Base-by-base conservation (phyloP, 108 stramenopile species). In the Cyclotella baltica region DNA sequence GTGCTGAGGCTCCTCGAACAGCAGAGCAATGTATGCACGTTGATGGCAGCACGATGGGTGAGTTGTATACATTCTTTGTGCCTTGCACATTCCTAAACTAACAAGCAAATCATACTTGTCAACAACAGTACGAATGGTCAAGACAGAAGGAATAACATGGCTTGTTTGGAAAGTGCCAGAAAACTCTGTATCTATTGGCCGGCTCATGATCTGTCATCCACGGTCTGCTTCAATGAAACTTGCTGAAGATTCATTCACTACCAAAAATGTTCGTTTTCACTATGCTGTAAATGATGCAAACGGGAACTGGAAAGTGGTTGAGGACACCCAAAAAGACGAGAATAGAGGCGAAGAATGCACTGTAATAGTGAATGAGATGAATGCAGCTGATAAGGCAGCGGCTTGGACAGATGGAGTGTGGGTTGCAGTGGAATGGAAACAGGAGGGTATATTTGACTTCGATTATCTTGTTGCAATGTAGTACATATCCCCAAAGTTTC, bases 391-490 rank as follows among this genome's bases (percentile, higher is more conserved):
- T 31, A 18, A 22, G 67, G 31, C 31, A 23, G 50, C 47, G 4
- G 67, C 67, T 19, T 43, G 67, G 50, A 10, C 9, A 10, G 8
- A 22, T 23, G 67, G 67, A 11, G 13, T 67, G 50, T 67, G 67
- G 67, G 67, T 67, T 52, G 67, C 67, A 19, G 67, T 67, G 23
- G 67, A 67, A 34, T 67, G 48, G 50, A 67, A 9, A 22, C 29
- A 50, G 28, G 50, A 67, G 30, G 50, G 31, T 25, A 51, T 67
- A 8, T 67, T 67, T 52, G 67, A 67, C 33, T 67, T 67, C 38
- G 67, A 67, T 25, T 67, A 67, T 30, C 67, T 67, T 16, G 50
- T 67, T 30, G 67, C 63, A 8, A 65, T 65, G 63, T 65, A 65
- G 34, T 11, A 20, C 4, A 52, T 43, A 11, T n/a, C 10, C 55